phyloP scores from a whole-genome alignment of 2,329 filamentous ascomycete species.

The Esteya vermicola region DNA sequence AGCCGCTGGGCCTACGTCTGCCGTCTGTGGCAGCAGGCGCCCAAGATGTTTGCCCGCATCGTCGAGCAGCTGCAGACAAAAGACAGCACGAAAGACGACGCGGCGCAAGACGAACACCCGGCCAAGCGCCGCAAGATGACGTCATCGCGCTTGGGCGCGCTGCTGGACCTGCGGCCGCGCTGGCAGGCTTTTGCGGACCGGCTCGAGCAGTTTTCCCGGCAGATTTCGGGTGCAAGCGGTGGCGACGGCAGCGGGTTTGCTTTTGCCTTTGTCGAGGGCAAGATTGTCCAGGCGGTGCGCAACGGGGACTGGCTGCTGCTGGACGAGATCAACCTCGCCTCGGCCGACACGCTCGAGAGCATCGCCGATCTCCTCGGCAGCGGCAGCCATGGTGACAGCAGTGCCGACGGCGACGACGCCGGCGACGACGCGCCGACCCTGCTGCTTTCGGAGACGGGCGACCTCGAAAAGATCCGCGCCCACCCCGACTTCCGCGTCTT shows the following conservation, averaged over 20 bases:
- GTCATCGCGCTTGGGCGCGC: conserved; percentile 50
- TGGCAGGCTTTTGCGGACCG: conserved; percentile 72
- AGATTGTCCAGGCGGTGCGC: conserved; percentile 86
- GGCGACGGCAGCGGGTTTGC: conserved; percentile 65
- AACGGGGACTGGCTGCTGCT: conserved; percentile 96
- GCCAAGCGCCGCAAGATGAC: conserved; percentile 34
- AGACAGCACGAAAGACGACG: conserved; percentile 22
- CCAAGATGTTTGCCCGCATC: conserved; percentile 70
- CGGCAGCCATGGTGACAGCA: too few relatives aligned
- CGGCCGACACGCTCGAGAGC: conserved; percentile 85
- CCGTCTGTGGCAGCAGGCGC: conserved; percentile 76
- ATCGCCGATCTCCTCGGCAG: conserved; percentile 86
- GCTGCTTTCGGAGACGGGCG: conserved; percentile 81
- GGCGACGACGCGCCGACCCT: conserved; percentile 61
- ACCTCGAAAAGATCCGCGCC: conserved; percentile 76
- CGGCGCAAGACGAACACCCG: conserved; percentile 53
- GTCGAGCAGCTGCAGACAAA: conserved; percentile 31
- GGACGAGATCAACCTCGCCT: conserved; percentile 94
- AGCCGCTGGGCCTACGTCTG: conserved; percentile 79
- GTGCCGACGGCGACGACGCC: too few relatives aligned
- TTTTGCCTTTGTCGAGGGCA: conserved; percentile 92
- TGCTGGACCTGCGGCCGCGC: conserved; percentile 43
- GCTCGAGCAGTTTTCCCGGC: conserved; percentile 65
- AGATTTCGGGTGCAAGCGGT: conserved; percentile 40
- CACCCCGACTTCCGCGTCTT: conserved; percentile 94